phyloP scores from a whole-genome alignment of 176 grass and related monocot genomes.

The Triticum aestivum region DNA sequence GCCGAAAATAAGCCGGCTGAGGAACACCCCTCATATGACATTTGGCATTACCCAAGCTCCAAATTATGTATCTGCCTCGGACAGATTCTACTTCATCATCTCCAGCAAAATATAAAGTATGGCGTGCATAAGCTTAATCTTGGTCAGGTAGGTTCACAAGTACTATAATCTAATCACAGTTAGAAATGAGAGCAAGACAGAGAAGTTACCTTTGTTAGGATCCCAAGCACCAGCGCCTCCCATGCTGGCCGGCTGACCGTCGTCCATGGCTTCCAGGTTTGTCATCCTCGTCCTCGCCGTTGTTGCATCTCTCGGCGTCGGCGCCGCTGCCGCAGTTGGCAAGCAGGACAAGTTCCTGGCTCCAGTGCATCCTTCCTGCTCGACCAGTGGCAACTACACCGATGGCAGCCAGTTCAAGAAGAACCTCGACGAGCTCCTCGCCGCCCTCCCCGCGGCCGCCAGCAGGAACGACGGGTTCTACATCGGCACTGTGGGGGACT shows the following conservation, averaged over 20 bases:
- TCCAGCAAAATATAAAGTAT: not conserved
- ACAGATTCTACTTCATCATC: not conserved
- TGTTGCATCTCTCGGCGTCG: not conserved
- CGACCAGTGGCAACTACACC: conserved; percentile 12
- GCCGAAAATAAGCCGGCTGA: not conserved
- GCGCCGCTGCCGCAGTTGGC: not conserved
- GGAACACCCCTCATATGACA: not conserved
- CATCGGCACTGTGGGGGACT: not conserved
- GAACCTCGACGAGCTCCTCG: conserved; percentile 21
- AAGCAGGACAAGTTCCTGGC: not conserved
- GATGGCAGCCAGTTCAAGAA: conserved; percentile 27
- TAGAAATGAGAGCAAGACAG: no score
- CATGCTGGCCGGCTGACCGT: not conserved
- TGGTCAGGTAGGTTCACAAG: not conserved
- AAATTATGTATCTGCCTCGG: not conserved
- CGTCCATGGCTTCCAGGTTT: not conserved
- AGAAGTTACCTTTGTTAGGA: not conserved
- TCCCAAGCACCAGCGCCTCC: not conserved
- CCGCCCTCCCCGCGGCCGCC: not conserved
- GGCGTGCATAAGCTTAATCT: not conserved
- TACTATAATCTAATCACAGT: not conserved
- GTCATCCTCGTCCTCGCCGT: not conserved
- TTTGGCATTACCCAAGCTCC: not conserved
- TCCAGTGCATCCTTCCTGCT: not conserved
- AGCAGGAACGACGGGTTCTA: not conserved